Base-by-base conservation (phyloP, 306 rosid species). In the Styphnolobium japonicum region DNA sequence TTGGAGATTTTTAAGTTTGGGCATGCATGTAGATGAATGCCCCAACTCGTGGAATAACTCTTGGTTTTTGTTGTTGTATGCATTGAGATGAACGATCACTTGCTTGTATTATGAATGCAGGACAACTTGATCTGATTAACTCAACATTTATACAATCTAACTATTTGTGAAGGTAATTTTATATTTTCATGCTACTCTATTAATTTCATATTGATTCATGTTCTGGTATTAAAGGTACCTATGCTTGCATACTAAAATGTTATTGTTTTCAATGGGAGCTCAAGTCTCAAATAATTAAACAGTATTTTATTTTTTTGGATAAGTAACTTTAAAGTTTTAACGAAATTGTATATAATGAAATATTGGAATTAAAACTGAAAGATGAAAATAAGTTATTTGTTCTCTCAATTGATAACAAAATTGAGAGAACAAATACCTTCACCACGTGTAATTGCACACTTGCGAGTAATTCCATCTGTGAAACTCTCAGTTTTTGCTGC, bases 401-500 rank as follows among this genome's bases (percentile, higher is more conserved):
- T n/a, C n/a, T n/a, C n/a, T n/a, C n/a, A n/a, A n/a, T n/a, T n/a
- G n/a, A n/a, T n/a, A n/a, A n/a, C n/a, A n/a, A n/a, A n/a, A n/a
- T n/a, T n/a, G n/a, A n/a, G n/a, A n/a, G n/a, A 73, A 40, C 14
- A 75, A 82, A 77, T 46, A 48, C 40, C 60, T 29, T 27, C 61
- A 69, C 61, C 49, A 86, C 70, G 49, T 27, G 34, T 14, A 84
- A 69, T 77, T 64, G 72, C 75, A 74, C 81, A 76, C 92, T 86
- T 81, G 87, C 88, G 48, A 72, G 75, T 46, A 73, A 46, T 75
- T 64, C 73, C 80, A 72, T 81, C 84, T 25, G 53, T 63, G 57
- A 81, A 73, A 68, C 89, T 74, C 71, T 27, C 75, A 68, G 82
- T 75, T 81, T 76, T 85, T 84, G 86, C 63, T 73, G 75, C 88